Evolutionary conservation across 768 basidiomycete species (phyloP), one percentile per base, ranked within the genome.

Genomic region (Termitomyces sp.): DNA sequence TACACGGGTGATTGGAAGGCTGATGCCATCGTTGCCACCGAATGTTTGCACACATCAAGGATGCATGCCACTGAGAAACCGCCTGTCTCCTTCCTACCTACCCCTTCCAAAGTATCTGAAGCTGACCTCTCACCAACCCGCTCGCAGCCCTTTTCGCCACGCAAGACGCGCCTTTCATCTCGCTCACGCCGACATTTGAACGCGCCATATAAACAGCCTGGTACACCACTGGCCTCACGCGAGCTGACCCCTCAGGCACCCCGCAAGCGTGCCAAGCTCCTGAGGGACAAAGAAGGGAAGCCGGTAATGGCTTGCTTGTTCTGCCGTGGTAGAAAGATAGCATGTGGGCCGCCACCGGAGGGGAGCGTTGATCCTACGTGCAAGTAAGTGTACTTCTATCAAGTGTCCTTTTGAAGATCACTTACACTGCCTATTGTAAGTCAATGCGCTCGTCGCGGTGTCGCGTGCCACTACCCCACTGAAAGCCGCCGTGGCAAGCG

Each of bases 261-360:
- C 24, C 60, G 47, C 31, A 61, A 61, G 52, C 48, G 57, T 42
- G 34, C 44, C 24, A 61, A 56, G 37, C 55, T 47, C 9, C 13
- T 52, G 5, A 54, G 59, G 30, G 52, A 57, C 20, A 53, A 59
- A 22, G 53, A 59, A 22, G 54, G 60, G 3, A 81, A 81, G 60
- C 80, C 79, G 13, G 68, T 75, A 2, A 67, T 82, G 31, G 81
- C 81, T 0, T 82, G 80, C 58, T 66, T 79, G 3, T 81, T 82
- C 63, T 81, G 80, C 46, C 71, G 80, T 13, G 76, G 77, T 4
- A 70, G 81, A 13, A 82, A 83, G 68, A 82, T 82, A 45, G 81
- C 81, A 11, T 82, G 81, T 39, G 79, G 81, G 0, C 73, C 78
- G 4, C 76, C 78, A 2, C 62, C 69, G 6, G 65, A 70, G 0